Evolutionary conservation across 1,139 yeast species (phyloP).

Genomic region (Pichia sp.): DNA sequence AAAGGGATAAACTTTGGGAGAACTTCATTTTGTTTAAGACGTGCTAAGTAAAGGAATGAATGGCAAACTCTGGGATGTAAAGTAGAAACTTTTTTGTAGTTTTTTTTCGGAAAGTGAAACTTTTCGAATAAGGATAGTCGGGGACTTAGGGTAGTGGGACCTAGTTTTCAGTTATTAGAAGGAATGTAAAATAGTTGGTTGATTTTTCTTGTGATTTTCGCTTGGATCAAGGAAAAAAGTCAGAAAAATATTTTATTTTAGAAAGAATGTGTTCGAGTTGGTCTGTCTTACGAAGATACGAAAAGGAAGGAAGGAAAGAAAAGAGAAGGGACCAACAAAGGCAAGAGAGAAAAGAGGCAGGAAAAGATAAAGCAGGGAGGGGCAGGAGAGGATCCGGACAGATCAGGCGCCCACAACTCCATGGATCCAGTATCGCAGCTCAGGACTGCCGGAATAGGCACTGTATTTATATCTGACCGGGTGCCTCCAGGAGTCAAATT

Average conservation of each 20-base stretch:
- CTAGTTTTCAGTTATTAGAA: constrained; percentile 2
- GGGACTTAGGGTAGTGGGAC: not conserved
- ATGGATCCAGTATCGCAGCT: too few species aligned
- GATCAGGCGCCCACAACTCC: too few species aligned
- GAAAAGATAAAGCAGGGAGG: constrained; percentile 3
- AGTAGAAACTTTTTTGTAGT: not conserved
- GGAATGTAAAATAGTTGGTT: constrained; percentile 16
- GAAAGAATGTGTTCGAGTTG: constrained; percentile 15
- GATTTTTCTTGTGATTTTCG: not conserved
- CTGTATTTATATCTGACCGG: not conserved
- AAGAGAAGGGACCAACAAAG: constrained; percentile 7
- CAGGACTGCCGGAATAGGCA: not conserved
- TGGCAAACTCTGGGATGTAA: not conserved
- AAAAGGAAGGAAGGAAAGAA: not conserved
- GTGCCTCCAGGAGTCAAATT: not conserved
- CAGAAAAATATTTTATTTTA: not conserved
- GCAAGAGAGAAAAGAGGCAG: not conserved
- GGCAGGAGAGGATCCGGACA: too few species aligned
- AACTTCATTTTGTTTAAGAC: constrained; percentile 23
- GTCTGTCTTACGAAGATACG: not conserved
- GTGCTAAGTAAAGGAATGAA: not conserved
- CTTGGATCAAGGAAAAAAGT: not conserved
- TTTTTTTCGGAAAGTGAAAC: not conserved
- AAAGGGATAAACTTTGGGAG: constrained; percentile 24
- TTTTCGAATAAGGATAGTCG: too few species aligned